phyloP scores from a whole-genome alignment of 768 basidiomycete genomes.

The Lactifluus echinatus region DNA sequence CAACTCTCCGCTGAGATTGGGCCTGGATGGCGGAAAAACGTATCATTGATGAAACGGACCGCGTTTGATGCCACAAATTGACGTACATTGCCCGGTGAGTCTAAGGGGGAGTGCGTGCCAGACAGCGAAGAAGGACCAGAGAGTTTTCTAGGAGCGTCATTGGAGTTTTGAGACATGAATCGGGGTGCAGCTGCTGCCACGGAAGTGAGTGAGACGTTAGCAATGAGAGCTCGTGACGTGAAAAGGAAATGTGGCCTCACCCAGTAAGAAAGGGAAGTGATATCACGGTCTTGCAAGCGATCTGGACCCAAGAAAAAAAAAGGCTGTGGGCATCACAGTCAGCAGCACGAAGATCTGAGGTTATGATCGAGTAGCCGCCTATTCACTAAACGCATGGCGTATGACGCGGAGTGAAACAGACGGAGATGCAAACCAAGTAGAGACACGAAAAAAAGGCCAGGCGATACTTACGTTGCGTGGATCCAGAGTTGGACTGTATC shows the following conservation, averaged over 20 bases:
- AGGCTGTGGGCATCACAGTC: not conserved
- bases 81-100: constrained; percentile 51
- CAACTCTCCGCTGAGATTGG: constrained; percentile 40
- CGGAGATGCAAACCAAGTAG: not conserved
- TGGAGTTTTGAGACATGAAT: constrained; percentile 27
- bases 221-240: not conserved
- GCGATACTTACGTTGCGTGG: constrained; percentile 7
- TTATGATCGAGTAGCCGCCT: not conserved
- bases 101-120: constrained; percentile 50
- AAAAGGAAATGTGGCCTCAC: not conserved
- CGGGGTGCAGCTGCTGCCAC: constrained; percentile 10
- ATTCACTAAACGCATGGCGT: not conserved
- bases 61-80: not conserved
- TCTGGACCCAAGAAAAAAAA: not conserved
- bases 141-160: constrained; percentile 45
- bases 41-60: constrained; percentile 15
- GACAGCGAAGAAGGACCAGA: constrained; percentile 65
- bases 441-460: not conserved
- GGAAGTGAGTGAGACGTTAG: constrained; percentile 3
- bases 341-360: not conserved
- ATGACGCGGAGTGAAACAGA: not conserved
- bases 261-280: not conserved
- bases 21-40: constrained; percentile 22
- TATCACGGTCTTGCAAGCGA: constrained; percentile 2
- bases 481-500: not conserved